Base-by-base conservation (phyloP, 371 early-diverging fungal species). In the Syncephalastrum contaminatum region DNA sequence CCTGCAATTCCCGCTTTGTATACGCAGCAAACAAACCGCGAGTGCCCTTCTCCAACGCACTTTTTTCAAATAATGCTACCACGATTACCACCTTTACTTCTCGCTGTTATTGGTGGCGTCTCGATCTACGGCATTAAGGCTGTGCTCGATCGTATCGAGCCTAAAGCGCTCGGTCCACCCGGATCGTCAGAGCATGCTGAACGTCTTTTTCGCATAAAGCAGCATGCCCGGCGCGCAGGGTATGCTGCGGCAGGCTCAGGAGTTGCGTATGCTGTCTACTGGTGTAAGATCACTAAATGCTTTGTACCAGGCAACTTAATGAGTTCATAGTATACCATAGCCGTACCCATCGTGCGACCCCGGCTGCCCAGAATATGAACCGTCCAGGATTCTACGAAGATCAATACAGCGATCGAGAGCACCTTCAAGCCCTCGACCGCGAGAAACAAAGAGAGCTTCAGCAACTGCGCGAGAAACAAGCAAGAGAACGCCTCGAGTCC, bases 41-140 rank as follows among this genome's bases (percentile, higher is more conserved):
- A 30, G 30, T 30, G 30, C 8, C 7, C 7, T 30, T 25, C 25
- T 50, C 36, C 8, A 27, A 27, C 25, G 4, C 50, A 27, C 19
- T 30, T 4, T 22, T 22, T 25, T 13, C 25, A 30, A 50, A 50
- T 14, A 30, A 76, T 76, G 76, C 66, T 76, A 51, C 76, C 76
- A 21, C 64, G 76, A 48, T 51, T 76, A 43, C 76, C 76, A n/a
- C 76, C 76, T 24, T 40, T 72, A 18, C 18, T 76, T 18, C 43
- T 76, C 49, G 73, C 73, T 10, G 45, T 62, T 0, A 30, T 76
- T 6, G 76, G 73, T 40, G 69, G 76, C 1, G 76, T 63, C 12
- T 66, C 76, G 2, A 48, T 72, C 6, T 76, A 76, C 48, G 76
- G 76, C 22, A 64, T 70, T 5, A 72, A 76, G 24, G 50, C 53